Base-by-base conservation (phyloP, 129 eudicot genomes). In the Ambrosia artemisiifolia region DNA sequence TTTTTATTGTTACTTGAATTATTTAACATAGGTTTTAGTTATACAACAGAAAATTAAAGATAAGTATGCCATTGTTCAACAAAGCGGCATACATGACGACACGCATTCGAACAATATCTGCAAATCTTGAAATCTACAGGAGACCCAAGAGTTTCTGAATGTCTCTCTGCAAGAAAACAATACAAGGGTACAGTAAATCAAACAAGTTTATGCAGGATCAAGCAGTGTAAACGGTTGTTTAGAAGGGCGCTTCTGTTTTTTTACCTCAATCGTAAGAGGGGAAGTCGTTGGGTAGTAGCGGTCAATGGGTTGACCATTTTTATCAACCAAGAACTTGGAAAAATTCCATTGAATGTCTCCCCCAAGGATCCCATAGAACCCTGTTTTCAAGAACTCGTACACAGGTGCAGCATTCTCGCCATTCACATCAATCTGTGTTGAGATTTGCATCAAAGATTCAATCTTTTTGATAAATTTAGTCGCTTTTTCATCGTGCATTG, bases 221-320 rank as follows among this genome's bases (percentile, higher is more conserved):
- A n/a, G 7, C 3, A 48, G 30, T 6, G 10, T 18, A 10, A 67
- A 19, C 1, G 6, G 7, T 24, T 18, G 47, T 7, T n/a, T 6
- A n/a, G 3, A 63, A 33, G 20, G 61, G 67, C 14, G 9, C 34
- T 70, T 42, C 14, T 7, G 65, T 62, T 12, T 36, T 17, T 78
- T 84, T 81, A 92, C 98, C 91, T 89, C 96, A 2, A 89, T 63
- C 6, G 94, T 86, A 48, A 92, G 91, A 73, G 98, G 96, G n/a
- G 98, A 92, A 34, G 96, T 92, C 16, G 98, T 92, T 38, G 98
- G 98, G 73, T 88, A 88, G 74, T 88, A 89, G 49, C 96, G 96
- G 78, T 85, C 91, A 43, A 89, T 84, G 19, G 87, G 83, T 59
- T 83, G 91, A 46, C 98, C 98, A 59, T 67, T 70, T 75, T 80